phyloP scores from a whole-genome alignment of 148 eudicot genomes.

The Arbutus unedo region DNA sequence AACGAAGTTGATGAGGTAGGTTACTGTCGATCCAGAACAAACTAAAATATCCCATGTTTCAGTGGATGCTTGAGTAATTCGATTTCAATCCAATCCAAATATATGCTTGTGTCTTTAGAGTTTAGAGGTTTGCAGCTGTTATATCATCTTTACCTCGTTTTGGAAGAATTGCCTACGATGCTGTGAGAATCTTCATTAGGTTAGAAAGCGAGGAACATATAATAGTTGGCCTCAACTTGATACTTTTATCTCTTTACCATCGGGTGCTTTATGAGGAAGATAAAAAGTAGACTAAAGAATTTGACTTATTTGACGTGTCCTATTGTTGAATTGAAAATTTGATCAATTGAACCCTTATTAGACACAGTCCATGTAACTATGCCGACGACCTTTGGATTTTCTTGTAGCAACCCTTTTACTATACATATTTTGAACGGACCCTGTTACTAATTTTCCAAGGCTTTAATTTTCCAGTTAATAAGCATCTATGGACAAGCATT shows the following conservation, averaged over 20 bases:
- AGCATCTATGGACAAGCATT: slow-evolving; percentile 23
- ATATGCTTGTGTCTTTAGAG: background rate
- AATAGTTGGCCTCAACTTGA: too few relatives aligned
- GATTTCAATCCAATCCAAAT: background rate
- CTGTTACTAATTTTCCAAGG: background rate
- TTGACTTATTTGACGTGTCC: too few relatives aligned
- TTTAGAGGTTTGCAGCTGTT: background rate
- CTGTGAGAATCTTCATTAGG: background rate
- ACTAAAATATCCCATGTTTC: background rate
- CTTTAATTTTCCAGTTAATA: slow-evolving; percentile 20
- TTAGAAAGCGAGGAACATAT: too few relatives aligned
- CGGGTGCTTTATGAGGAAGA: background rate
- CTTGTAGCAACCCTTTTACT: background rate
- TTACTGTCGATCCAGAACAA: background rate
- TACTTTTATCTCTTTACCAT: background rate
- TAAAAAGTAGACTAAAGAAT: background rate
- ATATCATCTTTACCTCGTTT: background rate
- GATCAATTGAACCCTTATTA: background rate
- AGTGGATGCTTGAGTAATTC: background rate
- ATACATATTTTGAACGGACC: too few relatives aligned
- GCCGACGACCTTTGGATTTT: background rate
- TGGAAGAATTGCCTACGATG: background rate
- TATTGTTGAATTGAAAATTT: background rate
- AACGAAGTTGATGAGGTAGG: slow-evolving; percentile 72
- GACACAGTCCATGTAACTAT: background rate